Evolutionary conservation across 768 basidiomycete species (phyloP).

Genomic region (Guyanaporus albipodus): DNA sequence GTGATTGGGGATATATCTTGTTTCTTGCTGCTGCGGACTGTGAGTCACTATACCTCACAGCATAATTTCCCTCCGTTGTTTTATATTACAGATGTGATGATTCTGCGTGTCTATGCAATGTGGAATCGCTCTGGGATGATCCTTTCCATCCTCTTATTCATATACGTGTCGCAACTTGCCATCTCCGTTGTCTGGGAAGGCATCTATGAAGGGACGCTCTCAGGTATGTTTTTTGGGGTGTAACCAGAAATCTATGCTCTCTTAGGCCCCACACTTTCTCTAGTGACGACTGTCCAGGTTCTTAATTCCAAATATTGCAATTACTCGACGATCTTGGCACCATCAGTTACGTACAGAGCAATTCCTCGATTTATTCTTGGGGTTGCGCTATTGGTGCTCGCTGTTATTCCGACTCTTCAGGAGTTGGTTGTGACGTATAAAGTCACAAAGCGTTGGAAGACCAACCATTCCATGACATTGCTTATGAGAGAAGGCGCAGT

Average conservation of each 20-base stretch:
- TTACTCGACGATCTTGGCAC: not conserved
- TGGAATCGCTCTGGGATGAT: conserved; percentile 5
- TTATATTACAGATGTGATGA: conserved; percentile 10
- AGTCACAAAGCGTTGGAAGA: conserved; percentile 3
- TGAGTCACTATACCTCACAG: not conserved
- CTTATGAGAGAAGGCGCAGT: conserved; percentile 4
- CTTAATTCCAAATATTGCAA: not conserved
- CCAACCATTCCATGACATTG: not conserved
- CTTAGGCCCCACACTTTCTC: not conserved
- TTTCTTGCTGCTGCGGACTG: conserved; percentile 8
- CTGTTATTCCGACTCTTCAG: not conserved
- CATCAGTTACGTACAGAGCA: not conserved
- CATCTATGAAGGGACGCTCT: not conserved
- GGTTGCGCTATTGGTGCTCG: not conserved
- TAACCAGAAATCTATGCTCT: not conserved
- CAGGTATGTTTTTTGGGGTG: not conserved
- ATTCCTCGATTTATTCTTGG: conserved; percentile 5
- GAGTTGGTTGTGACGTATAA: not conserved
- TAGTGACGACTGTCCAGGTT: not conserved
- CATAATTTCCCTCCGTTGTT: not conserved
- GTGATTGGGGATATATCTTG: not conserved
- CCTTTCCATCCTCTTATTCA: not conserved
- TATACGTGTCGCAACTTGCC: not conserved
- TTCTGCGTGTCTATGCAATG: conserved; percentile 14
- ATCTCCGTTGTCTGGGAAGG: not conserved